Base-by-base conservation (phyloP, 208 protist species). In the Angomonas ambiguus region DNA sequence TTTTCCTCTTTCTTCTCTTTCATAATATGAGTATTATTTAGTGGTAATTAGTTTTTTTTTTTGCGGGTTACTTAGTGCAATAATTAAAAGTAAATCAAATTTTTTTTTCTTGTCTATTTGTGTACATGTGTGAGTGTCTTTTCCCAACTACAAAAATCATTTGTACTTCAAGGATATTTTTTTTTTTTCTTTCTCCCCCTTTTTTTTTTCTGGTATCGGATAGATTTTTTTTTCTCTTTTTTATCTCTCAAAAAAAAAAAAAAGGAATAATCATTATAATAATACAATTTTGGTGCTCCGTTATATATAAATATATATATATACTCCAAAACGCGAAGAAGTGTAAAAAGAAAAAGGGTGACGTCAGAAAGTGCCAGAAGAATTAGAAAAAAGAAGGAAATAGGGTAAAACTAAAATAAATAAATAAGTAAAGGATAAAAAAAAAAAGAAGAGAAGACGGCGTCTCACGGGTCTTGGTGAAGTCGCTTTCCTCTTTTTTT, bases 321-420 rank as follows among this genome's bases (percentile, higher is more conserved):
- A 38, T 6, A 41, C 22, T 41, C 4, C 13, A 41, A 38, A 16
- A 16, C 25, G 4, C 18, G 56, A 33, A 20, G 20, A 20, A 61
- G 56, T 41, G 56, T 41, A 61, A 61, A 38, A 61, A 38, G 38
- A 38, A 61, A 55, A 25, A 16, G 20, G 20, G 38, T 45, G 8
- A 16, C 16, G 11, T 8, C 38, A n/a, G 38, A 45, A 45, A 16
- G 8, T 34, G n/a, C 13, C 18, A 49, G 5, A 27, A 56, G 27
- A 49, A 27, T 28, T 49, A 63, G 24, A 3, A 63, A 63, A 49
- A 4, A 63, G 4, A 63, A 49, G 49, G 31, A 56, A 30, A 56
- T 24, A 56, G 11, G 22, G 49, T 8, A 56, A 25, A 56, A 8
- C 18, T 56, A 56, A 30, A 56, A 48, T 56, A 16, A 6, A 56